Conservation (phyloP, 2,329 filamentous ascomycete genomes). For the Aschersonia sp. region DNA sequence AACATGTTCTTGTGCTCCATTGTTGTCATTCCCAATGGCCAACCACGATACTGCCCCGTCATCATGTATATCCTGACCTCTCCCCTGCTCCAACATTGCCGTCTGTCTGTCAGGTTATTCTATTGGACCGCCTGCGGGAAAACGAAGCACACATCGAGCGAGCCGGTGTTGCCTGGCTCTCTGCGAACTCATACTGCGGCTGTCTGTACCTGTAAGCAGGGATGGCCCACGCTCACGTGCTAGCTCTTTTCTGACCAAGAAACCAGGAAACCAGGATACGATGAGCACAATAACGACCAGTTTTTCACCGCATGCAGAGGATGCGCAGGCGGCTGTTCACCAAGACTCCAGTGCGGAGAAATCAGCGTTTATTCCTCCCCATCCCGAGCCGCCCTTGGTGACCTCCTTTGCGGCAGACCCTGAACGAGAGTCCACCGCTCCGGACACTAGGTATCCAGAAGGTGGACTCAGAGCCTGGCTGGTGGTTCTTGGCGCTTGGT, state of each 20-base stretch:
- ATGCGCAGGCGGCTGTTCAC: background rate
- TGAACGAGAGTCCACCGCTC: background rate
- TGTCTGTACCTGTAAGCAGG: background rate
- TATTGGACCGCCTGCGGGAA: background rate
- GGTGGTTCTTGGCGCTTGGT: constrained; percentile 53
- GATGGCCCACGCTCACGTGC: background rate
- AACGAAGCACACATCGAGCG: background rate
- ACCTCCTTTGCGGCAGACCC: background rate
- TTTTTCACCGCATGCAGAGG: background rate
- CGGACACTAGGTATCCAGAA: constrained; percentile 30
- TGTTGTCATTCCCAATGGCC: background rate
- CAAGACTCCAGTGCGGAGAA: background rate
- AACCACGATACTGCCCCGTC: background rate
- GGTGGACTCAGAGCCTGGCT: constrained; percentile 49
- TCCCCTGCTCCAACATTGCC: background rate
- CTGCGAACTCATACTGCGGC: background rate
- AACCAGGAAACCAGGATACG: background rate
- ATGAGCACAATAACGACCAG: background rate
- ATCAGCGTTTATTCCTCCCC: background rate
- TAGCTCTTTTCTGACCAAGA: background rate
- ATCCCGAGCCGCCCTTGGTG: background rate
- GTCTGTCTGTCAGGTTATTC: background rate
- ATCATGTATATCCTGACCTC: background rate
- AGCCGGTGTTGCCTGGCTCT: background rate
- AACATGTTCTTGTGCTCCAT: background rate